A percentile compares a stretch with the other conserved stretches of the same genome.
Conservation (phyloP, 345 rosid species). For the Bruguiera gymnorhiza region DNA sequence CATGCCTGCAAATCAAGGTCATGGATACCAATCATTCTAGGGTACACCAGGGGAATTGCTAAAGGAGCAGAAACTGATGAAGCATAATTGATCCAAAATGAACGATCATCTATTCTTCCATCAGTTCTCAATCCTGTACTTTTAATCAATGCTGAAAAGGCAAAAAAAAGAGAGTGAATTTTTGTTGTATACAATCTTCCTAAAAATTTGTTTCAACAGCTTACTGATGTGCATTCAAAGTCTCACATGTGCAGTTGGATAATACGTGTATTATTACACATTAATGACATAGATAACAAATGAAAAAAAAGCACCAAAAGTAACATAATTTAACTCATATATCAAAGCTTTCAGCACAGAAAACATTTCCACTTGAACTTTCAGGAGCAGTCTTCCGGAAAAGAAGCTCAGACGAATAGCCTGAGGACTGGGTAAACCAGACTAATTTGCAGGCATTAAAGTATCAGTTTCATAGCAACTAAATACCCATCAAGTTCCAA, state of each 20-base stretch:
- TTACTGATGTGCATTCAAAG: not conserved
- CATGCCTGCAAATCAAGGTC: conserved; percentile 66
- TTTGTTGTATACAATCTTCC: not conserved
- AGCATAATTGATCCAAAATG: conserved; percentile 75
- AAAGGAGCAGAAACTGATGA: conserved; percentile 68
- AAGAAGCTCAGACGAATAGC: no score
- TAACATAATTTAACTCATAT: no score
- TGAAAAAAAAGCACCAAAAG: no score
- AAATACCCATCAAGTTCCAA: no score
- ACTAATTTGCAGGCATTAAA: not conserved
- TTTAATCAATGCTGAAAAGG: conserved; percentile 72
- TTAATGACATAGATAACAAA: no score
- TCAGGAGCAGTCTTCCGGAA: no score
- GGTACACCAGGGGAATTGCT: conserved; percentile 78
- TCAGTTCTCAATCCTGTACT: conserved; percentile 69
- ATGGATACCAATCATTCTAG: conserved; percentile 84
- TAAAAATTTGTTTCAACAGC: not conserved
- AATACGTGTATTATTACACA: no score
- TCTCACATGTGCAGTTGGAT: no score
- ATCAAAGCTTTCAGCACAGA: no score
- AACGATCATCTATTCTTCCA: conserved; percentile 87
- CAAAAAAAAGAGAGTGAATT: not conserved
- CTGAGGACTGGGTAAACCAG: no score
- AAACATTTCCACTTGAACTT: no score
- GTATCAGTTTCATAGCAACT: not conserved